Evolutionary conservation across 2,329 filamentous ascomycete species (phyloP).

Genomic region (Penicillium sclerotigenum): DNA sequence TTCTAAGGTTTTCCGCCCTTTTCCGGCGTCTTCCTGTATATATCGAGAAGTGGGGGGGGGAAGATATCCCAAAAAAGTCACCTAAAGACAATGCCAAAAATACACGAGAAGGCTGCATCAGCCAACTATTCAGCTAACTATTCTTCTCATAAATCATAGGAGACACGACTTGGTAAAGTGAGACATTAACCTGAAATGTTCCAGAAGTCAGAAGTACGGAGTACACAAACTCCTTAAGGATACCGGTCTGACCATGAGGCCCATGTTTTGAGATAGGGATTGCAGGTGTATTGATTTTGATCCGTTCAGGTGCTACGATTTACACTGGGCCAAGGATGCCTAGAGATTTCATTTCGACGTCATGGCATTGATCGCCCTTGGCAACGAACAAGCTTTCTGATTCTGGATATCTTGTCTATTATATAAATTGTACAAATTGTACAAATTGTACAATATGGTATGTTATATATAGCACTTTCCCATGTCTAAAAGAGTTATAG

Average conservation of each 20-base stretch:
- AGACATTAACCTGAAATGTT: neutral
- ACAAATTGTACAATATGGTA: neutral
- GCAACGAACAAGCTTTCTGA: conserved; percentile 7
- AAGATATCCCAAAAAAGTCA: neutral
- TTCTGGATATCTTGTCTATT: neutral
- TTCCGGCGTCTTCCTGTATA: neutral
- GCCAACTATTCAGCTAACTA: neutral
- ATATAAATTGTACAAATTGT: too few species aligned
- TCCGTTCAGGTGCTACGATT: too few species aligned
- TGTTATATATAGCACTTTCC: neutral
- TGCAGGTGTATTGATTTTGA: too few species aligned
- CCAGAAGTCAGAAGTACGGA: neutral
- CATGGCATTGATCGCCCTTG: conserved; percentile 6
- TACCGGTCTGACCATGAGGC: neutral
- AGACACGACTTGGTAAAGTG: neutral
- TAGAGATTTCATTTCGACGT: too few species aligned
- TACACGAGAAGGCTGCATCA: neutral
- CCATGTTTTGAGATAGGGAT: neutral
- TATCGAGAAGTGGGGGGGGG: neutral
- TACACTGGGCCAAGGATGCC: conserved; percentile 3
- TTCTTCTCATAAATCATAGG: neutral
- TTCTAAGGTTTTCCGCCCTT: neutral
- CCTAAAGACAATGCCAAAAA: neutral
- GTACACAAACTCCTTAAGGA: neutral
- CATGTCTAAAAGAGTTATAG: neutral